Conservation (phyloP, 2,329 filamentous ascomycete genomes). For the Aspergillus costaricaensis region DNA sequence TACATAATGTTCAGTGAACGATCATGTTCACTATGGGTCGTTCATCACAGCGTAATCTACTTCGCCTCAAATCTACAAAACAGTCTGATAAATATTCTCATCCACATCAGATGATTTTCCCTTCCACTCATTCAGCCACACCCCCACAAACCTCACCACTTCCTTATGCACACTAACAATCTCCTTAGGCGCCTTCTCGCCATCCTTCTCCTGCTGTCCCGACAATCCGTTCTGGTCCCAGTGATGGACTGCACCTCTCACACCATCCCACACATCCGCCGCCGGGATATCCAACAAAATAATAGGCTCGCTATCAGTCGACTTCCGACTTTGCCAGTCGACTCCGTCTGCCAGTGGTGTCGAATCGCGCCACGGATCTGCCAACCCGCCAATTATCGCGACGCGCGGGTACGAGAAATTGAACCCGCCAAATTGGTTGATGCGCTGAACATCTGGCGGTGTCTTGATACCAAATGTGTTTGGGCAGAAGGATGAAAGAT, state of each 20-base stretch:
- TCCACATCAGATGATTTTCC: not conserved
- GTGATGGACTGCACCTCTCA: constrained; percentile 71
- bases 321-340: constrained; percentile 51
- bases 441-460: constrained; percentile 62
- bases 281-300: constrained; percentile 59
- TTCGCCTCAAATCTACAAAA: not conserved
- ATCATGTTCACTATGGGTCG: not conserved
- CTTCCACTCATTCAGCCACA: constrained; percentile 66
- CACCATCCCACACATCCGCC: constrained; percentile 25
- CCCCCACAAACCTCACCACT: constrained; percentile 63
- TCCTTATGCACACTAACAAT: constrained; percentile 60
- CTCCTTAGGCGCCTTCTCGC: constrained; percentile 58
- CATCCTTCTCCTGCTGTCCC: constrained; percentile 27
- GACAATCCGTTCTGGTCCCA: constrained; percentile 48
- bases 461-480: constrained; percentile 69
- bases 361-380: constrained; percentile 77
- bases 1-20: not conserved
- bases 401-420: constrained; percentile 72
- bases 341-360: constrained; percentile 69
- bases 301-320: constrained; percentile 67
- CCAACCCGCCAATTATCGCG: constrained; percentile 74
- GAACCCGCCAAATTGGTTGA: constrained; percentile 78
- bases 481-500: constrained; percentile 63
- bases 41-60: not conserved
- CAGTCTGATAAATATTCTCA: not conserved